Conservation (phyloP, 805 yeast genomes). For the Kodamaea kaohsiungensis region DNA sequence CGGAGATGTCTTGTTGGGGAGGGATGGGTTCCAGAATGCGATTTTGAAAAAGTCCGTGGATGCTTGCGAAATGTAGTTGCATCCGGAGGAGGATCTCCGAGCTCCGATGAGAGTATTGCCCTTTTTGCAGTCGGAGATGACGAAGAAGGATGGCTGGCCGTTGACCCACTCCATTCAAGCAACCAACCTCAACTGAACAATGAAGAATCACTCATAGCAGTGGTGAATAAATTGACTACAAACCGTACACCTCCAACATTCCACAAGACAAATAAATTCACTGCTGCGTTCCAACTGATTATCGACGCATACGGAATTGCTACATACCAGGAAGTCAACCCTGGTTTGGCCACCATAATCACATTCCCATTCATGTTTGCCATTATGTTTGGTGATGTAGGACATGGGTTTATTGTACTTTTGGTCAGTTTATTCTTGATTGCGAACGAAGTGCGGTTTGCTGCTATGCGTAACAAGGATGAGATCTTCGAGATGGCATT, state of each 20-base stretch:
- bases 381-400: slow-evolving; percentile 97
- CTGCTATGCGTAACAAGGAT: slow-evolving; percentile 65
- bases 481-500: slow-evolving; percentile 97
- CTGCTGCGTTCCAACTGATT: slow-evolving; percentile 88
- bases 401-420: slow-evolving; percentile 87
- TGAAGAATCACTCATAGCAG: slow-evolving; percentile 40
- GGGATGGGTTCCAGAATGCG: slow-evolving; percentile 71
- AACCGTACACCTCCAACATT: slow-evolving; percentile 91
- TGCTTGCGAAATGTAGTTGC: slow-evolving; percentile 41
- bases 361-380: slow-evolving; percentile 99
- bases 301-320: slow-evolving; percentile 96
- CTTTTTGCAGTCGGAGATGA: neutral
- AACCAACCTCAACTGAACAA: slow-evolving; percentile 36
- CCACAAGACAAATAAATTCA: slow-evolving; percentile 92
- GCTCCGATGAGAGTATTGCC: slow-evolving; percentile 21
- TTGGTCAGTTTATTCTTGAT: slow-evolving; percentile 73
- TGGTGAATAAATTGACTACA: slow-evolving; percentile 62
- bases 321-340: slow-evolving; percentile 90
- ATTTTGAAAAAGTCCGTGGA: slow-evolving; percentile 36
- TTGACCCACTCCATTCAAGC: neutral
- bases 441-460: slow-evolving; percentile 69
- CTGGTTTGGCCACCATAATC: slow-evolving; percentile 90
- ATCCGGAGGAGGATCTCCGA: neutral
- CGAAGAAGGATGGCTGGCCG: neutral
- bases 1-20: slow-evolving; percentile 69